Evolutionary conservation across 306 rosid species (phyloP), one percentile per base, ranked within the genome.

Genomic region (Gastrolobium bilobum): DNA sequence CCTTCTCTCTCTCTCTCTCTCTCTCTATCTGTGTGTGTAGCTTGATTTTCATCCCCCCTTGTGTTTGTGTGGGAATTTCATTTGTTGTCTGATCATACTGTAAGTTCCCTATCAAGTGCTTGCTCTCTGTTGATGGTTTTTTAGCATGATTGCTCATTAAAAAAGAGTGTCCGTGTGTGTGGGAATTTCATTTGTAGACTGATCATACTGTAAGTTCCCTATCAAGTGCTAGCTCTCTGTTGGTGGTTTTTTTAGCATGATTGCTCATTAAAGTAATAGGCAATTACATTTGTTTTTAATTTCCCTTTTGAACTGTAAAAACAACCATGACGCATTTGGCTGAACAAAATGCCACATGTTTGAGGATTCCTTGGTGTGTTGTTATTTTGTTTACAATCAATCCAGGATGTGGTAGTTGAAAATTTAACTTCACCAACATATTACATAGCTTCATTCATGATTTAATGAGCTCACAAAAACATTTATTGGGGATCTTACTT

Each of bases 401-500:
- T 67, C 31, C 10, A 43, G 73, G 37, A n/a, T 1, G 7, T 67
- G 76, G 57, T 37, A 73, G 54, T 56, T 73, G 38, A 26, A 68
- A 33, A 31, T 15, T 35, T 34, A 37, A 34, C 48, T 67, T 71
- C 47, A 29, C 31, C 61, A 71, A 76, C 50, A 73, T 81, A 53
- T 52, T 43, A 30, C 4, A 51, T 48, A 33, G 72, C 63, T 53
- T 42, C 31, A 10, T 40, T 81, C 3, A 33, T 77, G 76, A 56
- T 56, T 69, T 62, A 34, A 29, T 75, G 38, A 54, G 69, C 76
- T 73, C 9, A 40, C 77, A 33, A 11, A 64, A 57, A 60, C 79
- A 60, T 42, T 78, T 57, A 10, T 61, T 71, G 26, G 30, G 30
- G 58, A 54, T 56, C 34, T 64, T 37, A 62, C 47, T 76, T 59